Conservation (phyloP, 1,139 yeast genomes). For the Meyerozyma carpophila region DNA sequence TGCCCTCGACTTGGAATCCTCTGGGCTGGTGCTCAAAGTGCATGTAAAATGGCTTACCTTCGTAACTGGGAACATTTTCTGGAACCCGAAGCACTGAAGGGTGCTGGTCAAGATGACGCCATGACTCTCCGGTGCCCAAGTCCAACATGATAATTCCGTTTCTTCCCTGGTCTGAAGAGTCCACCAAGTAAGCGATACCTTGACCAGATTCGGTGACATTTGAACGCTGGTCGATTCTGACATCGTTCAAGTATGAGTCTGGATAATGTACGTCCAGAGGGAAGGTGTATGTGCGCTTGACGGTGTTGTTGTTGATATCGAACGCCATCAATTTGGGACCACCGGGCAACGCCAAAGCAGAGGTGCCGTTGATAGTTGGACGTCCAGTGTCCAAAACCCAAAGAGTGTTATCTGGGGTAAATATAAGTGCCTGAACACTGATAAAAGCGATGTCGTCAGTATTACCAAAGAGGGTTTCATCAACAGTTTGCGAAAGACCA, state of each 20-base stretch:
- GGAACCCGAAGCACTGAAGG: background rate
- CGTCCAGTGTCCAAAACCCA: conserved; percentile 1
- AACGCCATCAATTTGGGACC: background rate
- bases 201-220: background rate
- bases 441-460: background rate
- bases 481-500: background rate
- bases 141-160: background rate
- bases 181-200: conserved; percentile 1
- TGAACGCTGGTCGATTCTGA: background rate
- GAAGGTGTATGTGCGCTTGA: background rate
- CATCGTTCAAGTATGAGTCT: background rate
- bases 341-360: background rate
- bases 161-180: background rate
- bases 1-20: background rate
- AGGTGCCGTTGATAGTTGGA: background rate
- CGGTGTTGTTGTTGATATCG: background rate
- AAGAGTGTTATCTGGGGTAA: background rate
- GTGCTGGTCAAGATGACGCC: conserved; percentile 1
- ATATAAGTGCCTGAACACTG: background rate
- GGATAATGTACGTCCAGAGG: background rate
- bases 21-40: background rate
- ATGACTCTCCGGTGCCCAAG: background rate
- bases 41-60: conserved; percentile 1
- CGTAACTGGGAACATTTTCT: background rate
- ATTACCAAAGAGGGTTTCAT: background rate